Evolutionary conservation across 768 basidiomycete genomes (phyloP).

Genomic region (Dacryopinax primogenitus): DNA sequence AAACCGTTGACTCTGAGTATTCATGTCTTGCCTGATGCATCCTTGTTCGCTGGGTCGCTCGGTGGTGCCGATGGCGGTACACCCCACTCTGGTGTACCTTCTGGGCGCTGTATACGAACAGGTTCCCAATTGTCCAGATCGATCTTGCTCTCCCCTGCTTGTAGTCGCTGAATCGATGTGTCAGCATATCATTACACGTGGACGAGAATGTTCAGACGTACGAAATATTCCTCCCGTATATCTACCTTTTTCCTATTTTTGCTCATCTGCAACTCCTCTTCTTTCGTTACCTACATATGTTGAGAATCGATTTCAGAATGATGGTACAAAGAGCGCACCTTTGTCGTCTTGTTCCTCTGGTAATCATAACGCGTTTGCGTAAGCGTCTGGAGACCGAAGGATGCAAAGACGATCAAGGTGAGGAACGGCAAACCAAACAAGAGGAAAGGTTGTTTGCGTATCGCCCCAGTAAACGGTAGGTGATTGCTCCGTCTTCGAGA

Average conservation of each 20-base stretch:
- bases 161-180: conserved; percentile 43
- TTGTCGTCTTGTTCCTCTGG: conserved; percentile 64
- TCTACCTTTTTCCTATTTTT: conserved; percentile 69
- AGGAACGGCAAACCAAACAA: conserved; percentile 82
- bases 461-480: not conserved
- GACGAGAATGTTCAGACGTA: conserved; percentile 36
- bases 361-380: conserved; percentile 87
- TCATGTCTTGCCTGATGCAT: not conserved
- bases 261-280: conserved; percentile 64
- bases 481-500: not conserved
- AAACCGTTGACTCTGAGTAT: not conserved
- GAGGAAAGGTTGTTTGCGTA: not conserved
- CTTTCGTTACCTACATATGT: conserved; percentile 46
- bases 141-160: conserved; percentile 32
- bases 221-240: conserved; percentile 91
- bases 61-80: conserved; percentile 41
- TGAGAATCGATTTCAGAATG: not conserved
- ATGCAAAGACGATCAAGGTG: conserved; percentile 69
- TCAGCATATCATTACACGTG: not conserved
- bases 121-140: conserved; percentile 72
- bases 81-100: conserved; percentile 90
- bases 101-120: conserved; percentile 67
- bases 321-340: conserved; percentile 30
- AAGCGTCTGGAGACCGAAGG: conserved; percentile 67
- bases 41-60: conserved; percentile 1